Conservation (phyloP, 1,284 basidiomycete species). For the Ustilago hordei region DNA sequence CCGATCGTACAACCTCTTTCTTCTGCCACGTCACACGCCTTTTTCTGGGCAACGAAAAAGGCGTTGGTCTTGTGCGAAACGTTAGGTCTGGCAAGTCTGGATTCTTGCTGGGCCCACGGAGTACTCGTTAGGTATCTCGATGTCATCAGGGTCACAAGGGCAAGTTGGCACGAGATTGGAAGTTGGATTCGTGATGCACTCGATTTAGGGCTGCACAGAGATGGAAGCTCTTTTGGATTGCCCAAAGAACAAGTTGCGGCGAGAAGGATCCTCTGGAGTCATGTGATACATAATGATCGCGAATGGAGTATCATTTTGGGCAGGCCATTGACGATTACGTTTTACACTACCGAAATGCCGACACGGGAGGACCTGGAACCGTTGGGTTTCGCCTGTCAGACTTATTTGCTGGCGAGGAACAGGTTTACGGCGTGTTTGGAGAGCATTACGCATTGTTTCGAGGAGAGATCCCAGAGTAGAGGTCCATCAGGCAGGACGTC, state of each 20-base stretch:
- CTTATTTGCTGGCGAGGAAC: constrained; percentile 45
- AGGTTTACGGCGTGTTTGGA: constrained; percentile 46
- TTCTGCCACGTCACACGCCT: constrained; percentile 42
- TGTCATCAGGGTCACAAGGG: constrained; percentile 47
- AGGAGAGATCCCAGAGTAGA: constrained; percentile 39
- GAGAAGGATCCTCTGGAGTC: constrained; percentile 45
- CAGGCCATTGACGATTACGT: constrained; percentile 48
- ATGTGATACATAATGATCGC: constrained; percentile 55
- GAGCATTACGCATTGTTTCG: constrained; percentile 50
- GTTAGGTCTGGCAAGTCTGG: constrained; percentile 44
- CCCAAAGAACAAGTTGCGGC: constrained; percentile 51
- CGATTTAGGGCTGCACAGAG: constrained; percentile 46
- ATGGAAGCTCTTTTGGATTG: constrained; percentile 47
- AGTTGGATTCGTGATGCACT: constrained; percentile 50
- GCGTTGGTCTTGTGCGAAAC: constrained; percentile 51
- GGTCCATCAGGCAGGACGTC: constrained; percentile 35
- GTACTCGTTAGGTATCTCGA: constrained; percentile 49
- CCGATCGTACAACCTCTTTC: constrained; percentile 50
- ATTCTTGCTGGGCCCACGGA: constrained; percentile 54
- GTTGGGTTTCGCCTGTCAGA: constrained; percentile 47
- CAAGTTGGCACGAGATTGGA: constrained; percentile 54
- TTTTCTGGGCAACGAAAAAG: constrained; percentile 56
- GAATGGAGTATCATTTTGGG: constrained; percentile 55
- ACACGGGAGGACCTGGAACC: constrained; percentile 49
- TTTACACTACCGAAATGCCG: constrained; percentile 49